Percentiles rank a stretch among this genome's conserved stretches.
phyloP scores from a whole-genome alignment of 1,284 basidiomycete species.

The Mycena sp. region DNA sequence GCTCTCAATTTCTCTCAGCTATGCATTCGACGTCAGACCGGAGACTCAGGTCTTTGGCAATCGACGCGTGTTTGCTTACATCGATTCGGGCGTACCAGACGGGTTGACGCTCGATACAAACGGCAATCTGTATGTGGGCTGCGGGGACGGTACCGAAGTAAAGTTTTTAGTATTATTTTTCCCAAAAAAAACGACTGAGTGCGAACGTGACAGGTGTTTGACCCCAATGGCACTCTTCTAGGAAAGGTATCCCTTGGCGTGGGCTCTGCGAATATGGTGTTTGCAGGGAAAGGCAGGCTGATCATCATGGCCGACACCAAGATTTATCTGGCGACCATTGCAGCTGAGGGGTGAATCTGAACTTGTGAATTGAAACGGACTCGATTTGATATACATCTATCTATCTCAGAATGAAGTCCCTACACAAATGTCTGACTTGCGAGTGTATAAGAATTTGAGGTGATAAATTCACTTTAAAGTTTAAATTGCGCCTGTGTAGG shows the following conservation, averaged over 20 bases:
- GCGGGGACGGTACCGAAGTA: constrained; percentile 66
- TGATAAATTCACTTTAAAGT: no score
- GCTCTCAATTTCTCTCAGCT: constrained; percentile 34
- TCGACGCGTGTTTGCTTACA: constrained; percentile 66
- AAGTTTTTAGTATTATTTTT: not conserved
- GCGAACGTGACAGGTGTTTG: constrained; percentile 54
- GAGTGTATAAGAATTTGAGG: no score
- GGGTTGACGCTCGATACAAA: constrained; percentile 63
- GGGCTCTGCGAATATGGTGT: constrained; percentile 61
- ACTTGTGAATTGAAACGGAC: no score
- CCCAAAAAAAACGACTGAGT: no score
- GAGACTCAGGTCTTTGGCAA: constrained; percentile 55
- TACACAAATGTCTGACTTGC: no score
- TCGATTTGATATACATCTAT: no score
- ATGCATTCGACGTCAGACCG: constrained; percentile 57
- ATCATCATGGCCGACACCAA: constrained; percentile 76
- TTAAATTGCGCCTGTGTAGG: no score
- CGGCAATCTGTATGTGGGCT: constrained; percentile 66
- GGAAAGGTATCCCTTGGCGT: constrained; percentile 53
- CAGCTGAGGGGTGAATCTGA: constrained; percentile 36
- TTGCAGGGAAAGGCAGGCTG: constrained; percentile 69
- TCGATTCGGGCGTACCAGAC: constrained; percentile 59
- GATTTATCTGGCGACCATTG: constrained; percentile 70
- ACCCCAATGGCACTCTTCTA: constrained; percentile 59
- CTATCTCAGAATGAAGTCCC: no score